Evolutionary conservation across 164 flowering plant genomes (phyloP), one percentile per base, ranked within the genome.

Genomic region (Akebia trifoliata): DNA sequence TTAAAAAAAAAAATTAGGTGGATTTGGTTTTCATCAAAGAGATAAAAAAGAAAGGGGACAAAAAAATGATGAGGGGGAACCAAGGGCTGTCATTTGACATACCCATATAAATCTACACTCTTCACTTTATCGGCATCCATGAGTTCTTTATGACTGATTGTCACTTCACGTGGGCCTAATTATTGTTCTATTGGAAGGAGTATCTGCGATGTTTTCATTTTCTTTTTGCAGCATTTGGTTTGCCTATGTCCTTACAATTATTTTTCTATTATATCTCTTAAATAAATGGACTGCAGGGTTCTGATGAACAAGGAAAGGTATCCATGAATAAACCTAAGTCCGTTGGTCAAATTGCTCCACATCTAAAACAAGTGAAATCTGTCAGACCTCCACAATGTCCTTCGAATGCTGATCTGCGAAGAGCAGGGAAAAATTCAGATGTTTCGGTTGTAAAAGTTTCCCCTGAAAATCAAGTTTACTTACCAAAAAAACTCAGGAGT

Each of bases 401-500:
- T 51, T 67, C 80, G 38, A 63, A 50, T 68, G 54, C 66, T 64
- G 86, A 78, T 63, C 62, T 53, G 34, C 75, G 61, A 60, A 78
- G 63, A 35, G 73, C 71, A 45, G 78, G 65, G 35, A 72, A 60
- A 29, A 75, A 74, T 53, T 36, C 73, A 18, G 64, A 67, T 44
- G 72, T 50, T 60, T 71, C 86, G 70, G 60, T 56, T 64, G 69
- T 50, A 51, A 72, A 68, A 65, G 68, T 74, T 59, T 69, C 81
- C 57, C 60, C 52, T 3, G 36, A 55, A 26, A 73, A 65, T 64
- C 75, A 73, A 36, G 78, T 65, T 40, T 69, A 18, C 62, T 63
- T 71, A 59, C 80, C 87, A 36, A 76, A 80, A 18, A 88, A 74
- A 72, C 61, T 45, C 24, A 74, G 76, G 67, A 87, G 82, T 75